A percentile compares a stretch with the other conserved stretches of the same genome.
Evolutionary conservation across 768 basidiomycete genomes (phyloP).

Genomic region (Cystofilobasidium macerans): DNA sequence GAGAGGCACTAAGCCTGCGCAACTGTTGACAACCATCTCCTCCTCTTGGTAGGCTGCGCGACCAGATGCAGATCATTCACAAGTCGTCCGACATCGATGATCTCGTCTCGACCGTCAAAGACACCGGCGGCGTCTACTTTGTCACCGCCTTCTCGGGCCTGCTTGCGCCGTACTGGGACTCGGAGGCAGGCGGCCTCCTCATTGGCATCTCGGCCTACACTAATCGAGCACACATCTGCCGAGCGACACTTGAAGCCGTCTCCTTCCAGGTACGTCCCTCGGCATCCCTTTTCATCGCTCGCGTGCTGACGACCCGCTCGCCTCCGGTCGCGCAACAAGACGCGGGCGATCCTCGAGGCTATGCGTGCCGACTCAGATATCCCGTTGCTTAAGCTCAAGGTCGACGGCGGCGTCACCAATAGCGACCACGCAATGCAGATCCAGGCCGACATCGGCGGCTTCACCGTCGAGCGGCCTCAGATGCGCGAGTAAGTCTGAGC

Average conservation of each 20-base stretch:
- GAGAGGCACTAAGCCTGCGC: not conserved
- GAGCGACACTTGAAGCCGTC: constrained; percentile 90
- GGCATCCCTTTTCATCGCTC: not conserved
- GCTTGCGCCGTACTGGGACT: constrained; percentile 88
- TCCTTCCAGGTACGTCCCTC: constrained; percentile 50
- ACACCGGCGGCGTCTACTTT: constrained; percentile 62
- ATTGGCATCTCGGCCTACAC: constrained; percentile 71
- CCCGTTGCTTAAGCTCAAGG: constrained; percentile 70
- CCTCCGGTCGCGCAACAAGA: too few relatives aligned
- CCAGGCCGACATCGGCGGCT: constrained; percentile 57
- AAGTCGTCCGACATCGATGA: constrained; percentile 73
- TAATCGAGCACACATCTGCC: constrained; percentile 71
- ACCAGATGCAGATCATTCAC: constrained; percentile 72
- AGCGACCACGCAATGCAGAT: constrained; percentile 42
- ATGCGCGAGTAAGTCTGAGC: constrained; percentile 93
- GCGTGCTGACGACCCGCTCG: too few relatives aligned
- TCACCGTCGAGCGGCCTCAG: constrained; percentile 78
- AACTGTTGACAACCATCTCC: not conserved
- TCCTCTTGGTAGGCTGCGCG: constrained; percentile 54
- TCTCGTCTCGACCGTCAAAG: constrained; percentile 62
- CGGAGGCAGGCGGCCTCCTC: constrained; percentile 71
- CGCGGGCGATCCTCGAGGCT: constrained; percentile 84
- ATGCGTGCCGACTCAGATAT: constrained; percentile 75
- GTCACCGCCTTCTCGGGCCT: constrained; percentile 67
- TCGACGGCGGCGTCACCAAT: constrained; percentile 94